phyloP scores from a whole-genome alignment of 768 basidiomycete genomes.

The Hypholoma fasciculare region DNA sequence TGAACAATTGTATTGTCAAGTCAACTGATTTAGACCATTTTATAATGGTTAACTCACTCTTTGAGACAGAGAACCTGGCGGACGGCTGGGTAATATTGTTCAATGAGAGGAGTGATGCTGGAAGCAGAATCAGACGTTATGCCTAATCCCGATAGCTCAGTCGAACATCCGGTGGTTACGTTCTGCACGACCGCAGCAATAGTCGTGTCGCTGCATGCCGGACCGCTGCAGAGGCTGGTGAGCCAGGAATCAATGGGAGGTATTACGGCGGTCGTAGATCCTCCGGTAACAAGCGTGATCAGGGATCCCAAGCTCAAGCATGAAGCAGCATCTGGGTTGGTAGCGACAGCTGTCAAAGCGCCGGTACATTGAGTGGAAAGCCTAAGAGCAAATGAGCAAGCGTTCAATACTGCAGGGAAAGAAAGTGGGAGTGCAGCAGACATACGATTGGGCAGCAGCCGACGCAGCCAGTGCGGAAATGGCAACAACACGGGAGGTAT shows the following conservation, averaged over 20 bases:
- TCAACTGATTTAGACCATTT: not conserved
- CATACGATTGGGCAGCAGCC: slow-evolving; percentile 45
- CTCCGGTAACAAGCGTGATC: slow-evolving; percentile 35
- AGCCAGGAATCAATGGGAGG: slow-evolving; percentile 61
- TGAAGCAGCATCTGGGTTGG: slow-evolving; percentile 39
- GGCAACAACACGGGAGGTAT: slow-evolving; percentile 22
- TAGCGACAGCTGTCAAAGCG: slow-evolving; percentile 45
- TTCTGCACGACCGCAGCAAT: slow-evolving; percentile 55
- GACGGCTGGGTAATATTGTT: slow-evolving; percentile 55
- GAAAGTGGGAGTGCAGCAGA: not conserved
- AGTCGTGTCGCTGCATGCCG: slow-evolving; percentile 58
- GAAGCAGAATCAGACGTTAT: slow-evolving; percentile 21
- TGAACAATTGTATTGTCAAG: slow-evolving; percentile 12
- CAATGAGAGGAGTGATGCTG: slow-evolving; percentile 37
- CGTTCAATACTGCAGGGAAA: not conserved
- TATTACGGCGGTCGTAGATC: slow-evolving; percentile 40
- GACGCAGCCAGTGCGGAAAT: slow-evolving; percentile 22
- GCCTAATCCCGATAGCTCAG: slow-evolving; percentile 35
- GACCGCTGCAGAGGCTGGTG: slow-evolving; percentile 49
- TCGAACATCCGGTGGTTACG: slow-evolving; percentile 46
- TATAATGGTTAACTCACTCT: slow-evolving; percentile 46
- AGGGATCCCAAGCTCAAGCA: slow-evolving; percentile 53
- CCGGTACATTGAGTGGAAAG: slow-evolving; percentile 50
- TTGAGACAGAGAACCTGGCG: slow-evolving; percentile 62
- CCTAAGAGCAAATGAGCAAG: slow-evolving; percentile 19